Percentiles rank a stretch among this genome's conserved stretches.
Evolutionary conservation across 139 green algal species (phyloP).

Genomic region (Haematococcus lacustris): DNA sequence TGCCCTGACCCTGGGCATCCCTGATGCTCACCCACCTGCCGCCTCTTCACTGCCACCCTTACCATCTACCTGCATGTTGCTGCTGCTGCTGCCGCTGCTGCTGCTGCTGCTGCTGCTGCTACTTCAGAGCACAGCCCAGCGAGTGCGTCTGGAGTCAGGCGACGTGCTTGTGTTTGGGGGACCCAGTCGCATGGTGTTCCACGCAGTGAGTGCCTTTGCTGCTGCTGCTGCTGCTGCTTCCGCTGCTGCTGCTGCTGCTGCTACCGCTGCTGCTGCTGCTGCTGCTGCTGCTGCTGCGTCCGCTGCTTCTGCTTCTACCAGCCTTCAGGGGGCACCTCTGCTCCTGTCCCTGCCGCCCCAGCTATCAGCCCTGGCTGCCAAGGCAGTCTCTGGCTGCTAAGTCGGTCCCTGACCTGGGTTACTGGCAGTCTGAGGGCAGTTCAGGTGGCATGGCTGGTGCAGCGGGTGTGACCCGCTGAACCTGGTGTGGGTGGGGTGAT

Average conservation of each 20-base stretch:
- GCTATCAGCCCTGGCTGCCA: neutral
- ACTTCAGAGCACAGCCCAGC: constrained; percentile 11
- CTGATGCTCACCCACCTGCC: too few species aligned
- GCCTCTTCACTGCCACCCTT: too few species aligned
- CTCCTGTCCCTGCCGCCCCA: neutral
- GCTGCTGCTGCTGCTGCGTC: neutral
- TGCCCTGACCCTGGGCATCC: too few species aligned
- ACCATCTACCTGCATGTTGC: too few species aligned
- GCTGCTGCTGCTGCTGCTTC: too few species aligned
- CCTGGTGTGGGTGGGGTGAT: neutral
- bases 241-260: too few species aligned
- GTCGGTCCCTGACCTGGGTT: neutral
- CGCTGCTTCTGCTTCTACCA: neutral
- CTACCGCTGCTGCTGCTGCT: too few species aligned
- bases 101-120: too few species aligned
- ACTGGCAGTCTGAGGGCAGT: neutral
- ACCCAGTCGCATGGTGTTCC: constrained; percentile 51
- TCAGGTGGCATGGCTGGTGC: neutral
- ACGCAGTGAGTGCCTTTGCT: constrained; percentile 32
- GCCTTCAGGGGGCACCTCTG: neutral
- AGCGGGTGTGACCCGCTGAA: neutral
- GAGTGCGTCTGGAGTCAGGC: constrained; percentile 44
- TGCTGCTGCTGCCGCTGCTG: too few species aligned
- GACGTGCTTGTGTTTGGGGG: constrained; percentile 59
- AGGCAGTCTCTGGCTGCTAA: neutral